These are phyloP conservation scores for Xylaria curta DNA, from an alignment of 495 filamentous ascomycete species.

Conservation along the genomic window DNA sequence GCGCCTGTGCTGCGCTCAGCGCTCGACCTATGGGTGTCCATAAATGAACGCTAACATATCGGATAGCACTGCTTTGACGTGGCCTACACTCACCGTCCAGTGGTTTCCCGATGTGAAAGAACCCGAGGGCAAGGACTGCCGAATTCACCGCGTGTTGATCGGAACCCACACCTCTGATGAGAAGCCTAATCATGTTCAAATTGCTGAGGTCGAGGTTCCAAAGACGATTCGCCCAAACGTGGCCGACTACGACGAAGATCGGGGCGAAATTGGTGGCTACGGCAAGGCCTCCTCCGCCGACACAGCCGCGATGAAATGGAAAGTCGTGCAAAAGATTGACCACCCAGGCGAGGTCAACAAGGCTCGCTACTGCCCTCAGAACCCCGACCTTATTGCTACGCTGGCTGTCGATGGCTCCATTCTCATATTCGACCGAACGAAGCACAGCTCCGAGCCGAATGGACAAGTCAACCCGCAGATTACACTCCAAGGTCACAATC, in stretches of 20 bases:
- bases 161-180: slow-evolving; percentile 93
- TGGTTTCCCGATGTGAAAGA: slow-evolving; percentile 97
- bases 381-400: slow-evolving; percentile 95
- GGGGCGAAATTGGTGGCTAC: slow-evolving; percentile 92
- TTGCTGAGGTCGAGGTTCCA: slow-evolving; percentile 90
- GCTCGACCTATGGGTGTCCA: not conserved
- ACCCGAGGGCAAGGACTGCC: slow-evolving; percentile 81
- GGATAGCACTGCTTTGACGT: slow-evolving; percentile 85
- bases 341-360: slow-evolving; percentile 99
- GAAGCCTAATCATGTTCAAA: slow-evolving; percentile 91
- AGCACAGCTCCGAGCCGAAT: slow-evolving; percentile 77
- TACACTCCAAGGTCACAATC: slow-evolving; percentile 82
- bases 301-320: slow-evolving; percentile 75
- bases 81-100: slow-evolving; percentile 96
- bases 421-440: slow-evolving; percentile 93
- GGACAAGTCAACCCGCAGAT: slow-evolving; percentile 79
- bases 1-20: not conserved
- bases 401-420: slow-evolving; percentile 87
- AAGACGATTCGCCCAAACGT: slow-evolving; percentile 75
- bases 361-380: slow-evolving; percentile 95
- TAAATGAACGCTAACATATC: slow-evolving; percentile 3
- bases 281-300: slow-evolving; percentile 67
- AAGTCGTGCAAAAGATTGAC: slow-evolving; percentile 92
- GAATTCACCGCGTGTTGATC: slow-evolving; percentile 87
- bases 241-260: slow-evolving; percentile 85